Evolutionary conservation across 257 asterid genomes (phyloP), one percentile per base, ranked within the genome.

Genomic region (Nicotiana tabacum): DNA sequence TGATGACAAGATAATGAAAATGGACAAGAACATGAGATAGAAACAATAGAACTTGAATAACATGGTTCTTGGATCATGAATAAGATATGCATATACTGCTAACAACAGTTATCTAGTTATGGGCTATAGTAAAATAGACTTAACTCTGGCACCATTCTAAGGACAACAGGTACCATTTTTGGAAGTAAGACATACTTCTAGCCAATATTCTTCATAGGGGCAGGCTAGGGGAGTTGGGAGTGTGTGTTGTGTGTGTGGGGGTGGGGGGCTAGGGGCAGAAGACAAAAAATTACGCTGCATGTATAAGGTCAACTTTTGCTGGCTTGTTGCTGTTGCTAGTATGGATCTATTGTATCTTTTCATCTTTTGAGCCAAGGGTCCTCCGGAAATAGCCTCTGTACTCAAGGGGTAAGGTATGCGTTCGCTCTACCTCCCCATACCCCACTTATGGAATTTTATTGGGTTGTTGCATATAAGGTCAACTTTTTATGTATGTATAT

Each of bases 91-190:
- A 83, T 33, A 82, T 32, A 66, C 74, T 57, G 77, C 83, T 77
- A 69, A 33, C 82, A 83, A 37, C 82, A 69, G 66, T 24, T 51
- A 80, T 39, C 58, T 39, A 70, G 27, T n/a, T 66, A 88, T 88
- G 92, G 92, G 87, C 87, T 90, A 89, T 35, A 80, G 72, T 74
- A 85, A 83, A 78, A 86, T 77, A 77, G 84, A 83, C 80, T 84
- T 16, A 68, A 80, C 64, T 60, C 64, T 60, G 11, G 33, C 64
- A 58, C 78, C 78, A 17, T 46, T 82, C 30, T 72, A 86, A 78
- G 86, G 85, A 84, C 89, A 84, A 33, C 16, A 76, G 67, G 85
- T 87, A 83, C 85, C 81, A 27, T 51, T 66, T 82, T 82, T 57
- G 81, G 61, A 68, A 81, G 64, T 15, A 55, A 13, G 1, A 67